Base-by-base conservation (phyloP, 139 green algal genomes). In the Chlorella sorokiniana region DNA sequence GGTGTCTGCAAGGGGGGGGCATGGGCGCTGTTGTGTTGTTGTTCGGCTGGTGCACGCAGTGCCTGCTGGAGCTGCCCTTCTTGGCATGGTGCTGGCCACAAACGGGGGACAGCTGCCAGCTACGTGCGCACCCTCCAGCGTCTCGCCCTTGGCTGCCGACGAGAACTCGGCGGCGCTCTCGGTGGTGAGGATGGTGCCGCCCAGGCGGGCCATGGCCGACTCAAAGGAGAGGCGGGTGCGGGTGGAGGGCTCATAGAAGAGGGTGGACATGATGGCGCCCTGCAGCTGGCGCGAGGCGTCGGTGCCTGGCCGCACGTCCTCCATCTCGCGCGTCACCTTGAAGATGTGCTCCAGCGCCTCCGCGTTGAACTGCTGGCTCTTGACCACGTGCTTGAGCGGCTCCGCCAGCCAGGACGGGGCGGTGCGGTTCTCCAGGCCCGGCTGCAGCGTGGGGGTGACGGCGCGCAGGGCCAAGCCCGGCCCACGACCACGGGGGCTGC, bases 161-260 rank as follows among this genome's bases (percentile, higher is more conserved):
- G 96, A 99, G 79, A 97, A 99, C 84, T 99, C 93, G 3, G 95
- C 92, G 1, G 97, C 97, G 22, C 88, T 95, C 85, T 99, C 97
- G 7, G 97, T 99, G 52, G 95, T 97, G n/a, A 98, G 82, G 59
- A 99, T 92, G 0, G 89, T 92, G 73, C 97, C 97, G 8, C 97
- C 97, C 16, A 99, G 92, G 1, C 90, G 85, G 7, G 83, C 86
- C 94, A 99, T 99, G 8, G 97, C 97, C 0, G 91, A 93, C 82
- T 99, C 97, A 86, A 99, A 99, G 0, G 93, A 98, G 2, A 99
- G 90, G 11, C 97, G 87, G 16, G 97, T 99, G 52, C 97, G 93
- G 11, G 97, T 99, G 38, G 97, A 99, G 20, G 97, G 97, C 90
- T 99, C 97, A 85, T 99, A 99, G 84, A 99, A 99, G 10, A 99